These are phyloP conservation scores for Mucor saturninus DNA, from an alignment of 371 early-diverging fungal genomes.

Conservation along the genomic window DNA sequence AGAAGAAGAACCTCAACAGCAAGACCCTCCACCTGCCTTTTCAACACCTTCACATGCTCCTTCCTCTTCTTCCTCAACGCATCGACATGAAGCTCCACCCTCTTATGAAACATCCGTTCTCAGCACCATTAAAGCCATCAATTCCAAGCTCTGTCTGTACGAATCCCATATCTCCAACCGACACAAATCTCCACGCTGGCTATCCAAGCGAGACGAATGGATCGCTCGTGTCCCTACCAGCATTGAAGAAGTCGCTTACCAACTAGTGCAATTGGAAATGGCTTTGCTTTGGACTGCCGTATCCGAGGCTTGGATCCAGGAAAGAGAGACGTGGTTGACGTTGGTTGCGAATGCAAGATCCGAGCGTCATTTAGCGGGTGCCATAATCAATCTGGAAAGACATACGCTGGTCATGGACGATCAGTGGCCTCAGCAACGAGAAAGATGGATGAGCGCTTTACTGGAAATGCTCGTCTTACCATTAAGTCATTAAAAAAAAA, in stretches of 20 bases:
- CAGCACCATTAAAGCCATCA: slow-evolving; percentile 45
- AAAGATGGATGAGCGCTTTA: slow-evolving; percentile 49
- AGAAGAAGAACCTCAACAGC: background rate
- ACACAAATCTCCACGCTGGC: slow-evolving; percentile 56
- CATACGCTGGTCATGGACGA: slow-evolving; percentile 55
- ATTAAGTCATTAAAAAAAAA: slow-evolving; percentile 29
- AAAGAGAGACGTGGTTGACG: slow-evolving; percentile 55
- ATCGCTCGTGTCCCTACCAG: slow-evolving; percentile 37
- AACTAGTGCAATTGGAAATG: slow-evolving; percentile 54
- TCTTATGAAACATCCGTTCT: slow-evolving; percentile 54
- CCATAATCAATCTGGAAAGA: slow-evolving; percentile 49
- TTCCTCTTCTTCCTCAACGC: slow-evolving; percentile 11
- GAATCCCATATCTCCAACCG: slow-evolving; percentile 51
- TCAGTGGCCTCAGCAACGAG: slow-evolving; percentile 37
- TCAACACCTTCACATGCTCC: slow-evolving; percentile 13
- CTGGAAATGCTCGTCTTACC: slow-evolving; percentile 53
- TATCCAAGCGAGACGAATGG: slow-evolving; percentile 45
- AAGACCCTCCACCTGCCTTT: slow-evolving; percentile 39
- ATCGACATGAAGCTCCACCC: slow-evolving; percentile 39
- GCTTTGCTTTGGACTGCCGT: slow-evolving; percentile 55
- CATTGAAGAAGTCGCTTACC: slow-evolving; percentile 51
- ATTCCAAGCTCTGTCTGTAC: slow-evolving; percentile 35
- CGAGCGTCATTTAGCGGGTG: slow-evolving; percentile 53
- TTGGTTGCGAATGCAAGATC: slow-evolving; percentile 48
- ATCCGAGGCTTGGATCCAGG: slow-evolving; percentile 51